Evolutionary conservation across 495 filamentous ascomycete species (phyloP), one percentile per base, ranked within the genome.

Genomic region (Geopyxis carbonaria): DNA sequence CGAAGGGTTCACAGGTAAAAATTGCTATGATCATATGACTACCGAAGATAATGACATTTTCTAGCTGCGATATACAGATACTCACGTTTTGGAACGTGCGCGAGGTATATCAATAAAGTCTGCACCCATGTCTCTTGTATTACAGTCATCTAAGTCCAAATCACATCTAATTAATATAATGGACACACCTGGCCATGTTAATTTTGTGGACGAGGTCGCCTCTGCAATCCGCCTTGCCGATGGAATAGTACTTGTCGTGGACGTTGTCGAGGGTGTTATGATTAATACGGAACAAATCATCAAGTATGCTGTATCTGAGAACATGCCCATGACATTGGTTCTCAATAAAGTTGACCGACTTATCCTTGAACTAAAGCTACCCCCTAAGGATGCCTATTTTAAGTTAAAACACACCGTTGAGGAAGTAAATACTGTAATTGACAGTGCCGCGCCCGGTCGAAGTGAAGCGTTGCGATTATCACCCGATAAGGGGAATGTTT

Each of bases 241-340:
- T 53, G 89, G 91, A 38, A 76, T 94, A 6, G 81, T 91, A 30
- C 61, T 97, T 29, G 80, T 97, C 14, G 85, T 97, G 14, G 89
- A 97, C 59, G 81, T 94, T 19, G 83, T 97, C n/a, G 89, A 97
- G 56, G 89, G 89, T 13, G 89, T 97, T 5, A 91, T 95, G 61
- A 72, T 84, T 44, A 92, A 89, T 56, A 93, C 89, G 0, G 86
- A 94, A 58, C 81, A 93, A 55, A 84, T 92, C 53, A 93, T 97
- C 64, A 92, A 81, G 59, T 81, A 97, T 57, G 84, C 85, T 4
- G 76, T 95, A 4, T 65, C 93, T 34, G 81, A 93, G 56, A 83
- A 82, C 51, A 66, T 95, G 8, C 87, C 89, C 0, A 63, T 97
- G 48, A 84, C 80, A 1, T 59, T 97, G 46, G 73, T 95, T 36